Conservation (phyloP, 164 flowering plant genomes). For the Paratinospora sagittata region DNA sequence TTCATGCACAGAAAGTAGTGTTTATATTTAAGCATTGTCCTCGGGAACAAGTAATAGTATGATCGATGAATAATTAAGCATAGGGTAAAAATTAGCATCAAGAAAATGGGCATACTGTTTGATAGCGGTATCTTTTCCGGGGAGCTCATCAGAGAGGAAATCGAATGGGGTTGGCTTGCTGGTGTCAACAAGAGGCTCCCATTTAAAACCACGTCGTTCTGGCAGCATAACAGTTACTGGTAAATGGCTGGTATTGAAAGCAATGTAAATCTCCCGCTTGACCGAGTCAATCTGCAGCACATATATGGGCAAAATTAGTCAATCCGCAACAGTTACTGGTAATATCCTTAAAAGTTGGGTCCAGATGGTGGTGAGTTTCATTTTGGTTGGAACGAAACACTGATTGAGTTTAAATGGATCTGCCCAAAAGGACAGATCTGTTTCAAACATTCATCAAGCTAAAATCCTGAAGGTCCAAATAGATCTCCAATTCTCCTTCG, state of each 20-base stretch:
- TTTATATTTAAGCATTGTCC: constrained; percentile 17
- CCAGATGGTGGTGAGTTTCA: no score
- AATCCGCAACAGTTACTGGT: no score
- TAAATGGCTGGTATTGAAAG: constrained; percentile 64
- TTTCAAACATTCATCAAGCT: no score
- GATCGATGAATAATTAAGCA: constrained; percentile 92
- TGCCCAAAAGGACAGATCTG: no score
- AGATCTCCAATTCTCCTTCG: no score
- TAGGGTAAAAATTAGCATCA: constrained; percentile 66
- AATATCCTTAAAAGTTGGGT: no score
- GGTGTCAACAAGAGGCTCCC: constrained; percentile 88
- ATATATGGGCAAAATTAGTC: neutral
- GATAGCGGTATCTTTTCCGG: constrained; percentile 46
- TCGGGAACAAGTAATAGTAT: constrained; percentile 54
- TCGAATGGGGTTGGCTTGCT: constrained; percentile 80
- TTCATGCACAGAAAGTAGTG: neutral
- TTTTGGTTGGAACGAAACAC: no score
- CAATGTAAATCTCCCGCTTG: no score
- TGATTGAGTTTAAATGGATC: no score
- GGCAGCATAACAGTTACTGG: constrained; percentile 62
- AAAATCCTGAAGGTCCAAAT: no score
- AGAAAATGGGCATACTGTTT: constrained; percentile 73
- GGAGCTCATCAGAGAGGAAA: constrained; percentile 53
- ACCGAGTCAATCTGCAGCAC: constrained; percentile 55
- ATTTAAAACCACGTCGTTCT: constrained; percentile 71